Evolutionary conservation across 441 rosid species (phyloP), one percentile per base, ranked within the genome.

Genomic region (Mallotus repandus): DNA sequence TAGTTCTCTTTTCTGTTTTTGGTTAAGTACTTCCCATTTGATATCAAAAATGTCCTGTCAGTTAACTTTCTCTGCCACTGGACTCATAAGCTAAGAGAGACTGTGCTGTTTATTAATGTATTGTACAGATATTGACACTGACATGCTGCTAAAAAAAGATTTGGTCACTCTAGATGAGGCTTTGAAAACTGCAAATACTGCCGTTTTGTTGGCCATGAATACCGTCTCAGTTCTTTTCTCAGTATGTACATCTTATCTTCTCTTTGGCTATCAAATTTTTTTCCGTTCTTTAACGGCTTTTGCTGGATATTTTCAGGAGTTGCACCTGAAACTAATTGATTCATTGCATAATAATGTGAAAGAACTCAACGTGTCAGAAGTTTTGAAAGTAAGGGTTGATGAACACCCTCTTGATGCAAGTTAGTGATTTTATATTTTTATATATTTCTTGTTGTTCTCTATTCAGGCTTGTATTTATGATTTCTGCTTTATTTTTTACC

Each of bases 141-240:
- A 95, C 78, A 78, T 79, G 64, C 85, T 95, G 75, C 96, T 92
- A 18, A 86, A 93, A 79, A 92, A 87, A 78, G 98, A 93, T 73
- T 61, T 85, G 82, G 95, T 93, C 72, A 95, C 99, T 50, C 85
- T 95, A 69, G 96, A 95, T 22, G 97, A 91, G 85, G 98, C 98
- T 74, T 77, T 95, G 81, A 91, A 81, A 83, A 88, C 86, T 76
- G 98, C 94, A 74, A 89, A 95, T 81, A 86, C 74, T 82, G 93
- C 97, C 70, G 98, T 89, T 78, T 82, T 88, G 13, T 80, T 88
- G 87, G 95, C 97, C 57, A 80, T 91, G 69, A 85, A 87, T 80
- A 83, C 93, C 29, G 77, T 90, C 69, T 84, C 89, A 22, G 79
- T 84, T 75, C 80, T 95, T 50, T 65, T 83, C 81, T 88, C 91